A percentile compares a stretch with the other conserved stretches of the same genome.
Conservation (phyloP, 2,329 filamentous ascomycete species). For the Chaetomiaceae sp. region DNA sequence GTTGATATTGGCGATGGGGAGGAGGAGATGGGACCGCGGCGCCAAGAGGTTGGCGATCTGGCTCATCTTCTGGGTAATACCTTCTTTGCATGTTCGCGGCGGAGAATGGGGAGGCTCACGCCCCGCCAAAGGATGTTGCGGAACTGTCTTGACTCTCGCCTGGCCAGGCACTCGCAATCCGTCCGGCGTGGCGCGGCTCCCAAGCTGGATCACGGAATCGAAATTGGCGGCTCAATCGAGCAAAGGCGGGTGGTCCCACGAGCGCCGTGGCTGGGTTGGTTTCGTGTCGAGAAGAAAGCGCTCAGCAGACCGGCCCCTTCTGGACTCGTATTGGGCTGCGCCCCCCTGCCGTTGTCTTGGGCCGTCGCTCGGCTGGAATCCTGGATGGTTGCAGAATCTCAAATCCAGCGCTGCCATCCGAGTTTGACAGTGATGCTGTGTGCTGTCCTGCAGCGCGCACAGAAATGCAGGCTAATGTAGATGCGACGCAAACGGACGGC, state of each 20-base stretch:
- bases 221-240: conserved; percentile 2
- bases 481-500: not conserved
- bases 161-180: not conserved
- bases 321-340: conserved; percentile 12
- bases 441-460: not conserved
- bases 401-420: not conserved
- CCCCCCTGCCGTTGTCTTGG: conserved; percentile 3
- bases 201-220: not conserved
- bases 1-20: conserved; percentile 13
- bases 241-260: not conserved
- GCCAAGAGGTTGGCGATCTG: conserved; percentile 25
- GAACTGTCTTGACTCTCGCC: conserved; percentile 1
- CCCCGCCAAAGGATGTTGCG: conserved; percentile 6
- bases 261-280: not conserved
- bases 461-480: not conserved
- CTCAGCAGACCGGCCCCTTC: not conserved
- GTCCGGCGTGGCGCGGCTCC: not conserved
- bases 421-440: not conserved
- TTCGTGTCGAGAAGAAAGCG: conserved; percentile 6
- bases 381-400: conserved; percentile 2
- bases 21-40: conserved; percentile 4
- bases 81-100: conserved; percentile 17
- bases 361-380: not conserved
- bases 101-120: conserved; percentile 10
- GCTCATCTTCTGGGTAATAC: conserved; percentile 23